Evolutionary conservation across 2,329 filamentous ascomycete species (phyloP), one percentile per base, ranked within the genome.

Genomic region (Fusarium algeriense): DNA sequence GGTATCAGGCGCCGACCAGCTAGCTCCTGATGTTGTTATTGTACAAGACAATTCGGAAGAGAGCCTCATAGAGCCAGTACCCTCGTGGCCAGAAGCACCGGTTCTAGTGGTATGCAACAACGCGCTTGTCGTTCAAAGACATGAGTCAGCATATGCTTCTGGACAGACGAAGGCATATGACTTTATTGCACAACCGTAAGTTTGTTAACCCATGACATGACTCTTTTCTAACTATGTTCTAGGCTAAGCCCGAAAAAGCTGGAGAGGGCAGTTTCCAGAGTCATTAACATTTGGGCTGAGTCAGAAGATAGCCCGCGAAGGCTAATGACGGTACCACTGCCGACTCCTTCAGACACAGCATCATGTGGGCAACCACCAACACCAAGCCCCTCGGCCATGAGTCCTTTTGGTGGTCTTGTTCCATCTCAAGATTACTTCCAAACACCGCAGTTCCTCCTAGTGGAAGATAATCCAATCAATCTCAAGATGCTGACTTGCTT

Each of bases 381-480:
- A 2, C 49, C 58, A 4, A 19, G 41, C 8, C 8, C 20, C 30
- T 34, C 32, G 19, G 26, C 12, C 17, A 26, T 50, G 10, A 35
- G 58, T 10, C 58, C 41, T 1, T 12, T 55, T 6, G 49, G 49
- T n/a, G n/a, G 20, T 12, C 26, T 28, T 4, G 19, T 26, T 23
- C 17, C 37, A 37, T 34, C 43, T 14, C n/a, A 52, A 20, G 50
- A 49, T 23, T 66, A 52, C 34, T 53, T 55, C 17, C 35, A 41
- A 0, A 45, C 26, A 6, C 55, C 23, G 2, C 41, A 61, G 12
- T 74, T 81, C 13, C 70, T 84, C 8, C 70, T 83, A 5, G 81
- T 83, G 1, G 81, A 83, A 17, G 82, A 83, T 49, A 83, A 83
- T 44, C 61, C 69, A 7, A 81, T 83, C 58, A 83, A 83, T 40